Percentiles rank a stretch among this genome's conserved stretches.
These are phyloP conservation scores for Elongisporangium anandrum DNA, from an alignment of 352 stramenopile species.

Conservation along the genomic window DNA sequence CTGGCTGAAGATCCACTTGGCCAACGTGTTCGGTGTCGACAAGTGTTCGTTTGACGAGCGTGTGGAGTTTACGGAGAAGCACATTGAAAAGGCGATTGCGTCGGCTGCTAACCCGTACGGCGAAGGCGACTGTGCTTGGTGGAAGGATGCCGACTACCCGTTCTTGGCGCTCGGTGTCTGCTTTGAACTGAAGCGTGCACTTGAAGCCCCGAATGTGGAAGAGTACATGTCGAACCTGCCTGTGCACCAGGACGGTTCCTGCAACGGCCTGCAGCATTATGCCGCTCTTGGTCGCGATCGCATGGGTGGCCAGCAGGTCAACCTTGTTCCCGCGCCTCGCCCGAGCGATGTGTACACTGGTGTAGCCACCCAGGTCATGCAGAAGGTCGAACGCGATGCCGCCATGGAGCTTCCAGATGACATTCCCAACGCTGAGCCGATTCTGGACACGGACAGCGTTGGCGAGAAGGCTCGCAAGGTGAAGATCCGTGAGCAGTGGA, in stretches of 20 bases:
- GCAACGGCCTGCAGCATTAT: conserved; percentile 99
- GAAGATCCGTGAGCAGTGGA: conserved; percentile 15
- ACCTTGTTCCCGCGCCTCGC: conserved; percentile 91
- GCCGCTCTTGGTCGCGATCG: conserved; percentile 95
- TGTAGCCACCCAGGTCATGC: conserved; percentile 85
- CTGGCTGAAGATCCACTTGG: conserved; percentile 99
- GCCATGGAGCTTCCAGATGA: conserved; percentile 40
- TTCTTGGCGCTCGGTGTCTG: conserved; percentile 98
- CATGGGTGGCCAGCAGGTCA: conserved; percentile 94
- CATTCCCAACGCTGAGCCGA: conserved; percentile 20
- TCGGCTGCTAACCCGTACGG: conserved; percentile 89
- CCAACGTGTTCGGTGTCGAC: conserved; percentile 84
- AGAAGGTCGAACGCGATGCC: conserved; percentile 71
- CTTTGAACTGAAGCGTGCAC: conserved; percentile 93
- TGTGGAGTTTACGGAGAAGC: conserved; percentile 91
- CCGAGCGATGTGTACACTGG: conserved; percentile 98
- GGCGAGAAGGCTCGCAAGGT: conserved; percentile 16
- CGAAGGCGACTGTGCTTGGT: conserved; percentile 85
- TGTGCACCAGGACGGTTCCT: conserved; percentile 98
- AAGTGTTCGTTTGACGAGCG: conserved; percentile 97
- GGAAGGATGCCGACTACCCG: conserved; percentile 96
- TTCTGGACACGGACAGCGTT: conserved; percentile 8
- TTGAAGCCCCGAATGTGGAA: conserved; percentile 91
- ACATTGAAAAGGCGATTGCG: conserved; percentile 93
- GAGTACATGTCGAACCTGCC: conserved; percentile 95